A percentile compares a stretch with the other conserved stretches of the same genome.
Evolutionary conservation across 1,139 yeast genomes (phyloP).

Genomic region (Kazachstania sp.): DNA sequence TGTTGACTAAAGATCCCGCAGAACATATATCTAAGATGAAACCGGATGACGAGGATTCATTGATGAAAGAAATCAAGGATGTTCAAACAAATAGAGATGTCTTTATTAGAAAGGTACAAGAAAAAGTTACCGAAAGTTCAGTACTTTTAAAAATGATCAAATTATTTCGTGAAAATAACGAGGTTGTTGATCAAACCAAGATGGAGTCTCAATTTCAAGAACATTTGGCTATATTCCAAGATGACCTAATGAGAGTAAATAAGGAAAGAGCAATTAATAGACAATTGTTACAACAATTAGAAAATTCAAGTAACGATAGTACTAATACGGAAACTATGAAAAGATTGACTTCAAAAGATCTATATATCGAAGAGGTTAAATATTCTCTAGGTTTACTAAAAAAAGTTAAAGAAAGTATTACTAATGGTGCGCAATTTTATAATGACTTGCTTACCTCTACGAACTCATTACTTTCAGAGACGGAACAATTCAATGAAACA

Average conservation of each 20-base stretch:
- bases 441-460: constrained; percentile 49
- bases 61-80: constrained; percentile 18
- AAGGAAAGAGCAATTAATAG: constrained; percentile 35
- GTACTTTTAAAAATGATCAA: constrained; percentile 46
- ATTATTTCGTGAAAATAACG: constrained; percentile 14
- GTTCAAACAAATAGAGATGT: constrained; percentile 25
- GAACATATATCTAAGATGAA: constrained; percentile 6
- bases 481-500: constrained; percentile 16
- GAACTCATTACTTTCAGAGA: constrained; percentile 40
- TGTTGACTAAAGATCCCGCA: constrained; percentile 25
- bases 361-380: constrained; percentile 23
- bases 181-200: constrained; percentile 8
- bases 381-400: constrained; percentile 17
- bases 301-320: background rate
- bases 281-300: constrained; percentile 28
- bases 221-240: constrained; percentile 37
- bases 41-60: constrained; percentile 17
- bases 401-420: constrained; percentile 44
- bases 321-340: constrained; percentile 1
- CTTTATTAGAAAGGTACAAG: constrained; percentile 38
- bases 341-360: constrained; percentile 15
- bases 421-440: constrained; percentile 67
- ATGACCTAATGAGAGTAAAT: constrained; percentile 28
- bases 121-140: constrained; percentile 40
- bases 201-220: constrained; percentile 34